These are phyloP conservation scores for Umbellularia californica DNA, from an alignment of 164 flowering plant species.

Conservation along the genomic window DNA sequence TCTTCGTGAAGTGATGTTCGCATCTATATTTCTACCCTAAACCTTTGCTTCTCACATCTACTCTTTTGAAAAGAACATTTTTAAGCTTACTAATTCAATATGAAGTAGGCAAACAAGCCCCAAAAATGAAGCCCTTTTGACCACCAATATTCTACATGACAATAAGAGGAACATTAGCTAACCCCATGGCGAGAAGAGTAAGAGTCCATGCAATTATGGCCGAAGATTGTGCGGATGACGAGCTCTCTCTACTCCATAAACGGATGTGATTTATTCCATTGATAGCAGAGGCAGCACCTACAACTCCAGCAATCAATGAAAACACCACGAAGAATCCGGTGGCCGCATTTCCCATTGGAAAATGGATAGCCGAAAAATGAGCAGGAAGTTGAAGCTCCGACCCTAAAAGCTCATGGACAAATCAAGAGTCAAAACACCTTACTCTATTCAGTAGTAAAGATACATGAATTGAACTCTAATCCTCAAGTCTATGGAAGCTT, in stretches of 20 bases:
- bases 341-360: slow-evolving; percentile 89
- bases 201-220: slow-evolving; percentile 83
- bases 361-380: slow-evolving; percentile 76
- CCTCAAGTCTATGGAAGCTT: no score
- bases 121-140: no score
- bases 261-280: slow-evolving; percentile 62
- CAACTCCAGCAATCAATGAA: slow-evolving; percentile 75
- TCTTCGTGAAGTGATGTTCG: no score
- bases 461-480: not conserved
- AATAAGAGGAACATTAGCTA: not conserved
- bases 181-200: slow-evolving; percentile 91
- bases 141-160: no score
- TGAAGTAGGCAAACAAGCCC: no score
- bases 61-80: no score
- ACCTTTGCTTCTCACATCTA: no score
- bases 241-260: slow-evolving; percentile 49
- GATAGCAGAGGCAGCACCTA: slow-evolving; percentile 65
- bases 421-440: not conserved
- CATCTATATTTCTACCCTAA: no score
- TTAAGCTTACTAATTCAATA: no score
- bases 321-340: slow-evolving; percentile 89
- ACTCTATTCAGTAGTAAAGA: no score
- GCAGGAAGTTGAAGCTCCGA: slow-evolving; percentile 69
- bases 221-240: slow-evolving; percentile 61
- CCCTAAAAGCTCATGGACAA: slow-evolving; percentile 36